phyloP scores from a whole-genome alignment of 2,329 filamentous ascomycete genomes.

The Dryadomyces quercus-mongolicae region DNA sequence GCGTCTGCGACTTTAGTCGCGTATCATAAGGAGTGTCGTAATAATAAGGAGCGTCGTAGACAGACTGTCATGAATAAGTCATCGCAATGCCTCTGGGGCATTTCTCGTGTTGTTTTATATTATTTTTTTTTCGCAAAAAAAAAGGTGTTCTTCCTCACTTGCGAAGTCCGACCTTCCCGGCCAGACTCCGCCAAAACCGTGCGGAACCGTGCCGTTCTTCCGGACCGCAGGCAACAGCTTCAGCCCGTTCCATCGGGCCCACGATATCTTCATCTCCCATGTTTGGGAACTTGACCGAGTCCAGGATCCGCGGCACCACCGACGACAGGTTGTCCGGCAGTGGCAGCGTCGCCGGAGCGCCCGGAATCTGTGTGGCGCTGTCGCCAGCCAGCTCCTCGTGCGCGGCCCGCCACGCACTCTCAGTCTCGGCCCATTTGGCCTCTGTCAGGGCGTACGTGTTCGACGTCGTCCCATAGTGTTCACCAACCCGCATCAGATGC shows the following conservation, averaged over 20 bases:
- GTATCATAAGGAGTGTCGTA: not conserved
- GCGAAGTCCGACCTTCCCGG: constrained; percentile 28
- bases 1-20: not conserved
- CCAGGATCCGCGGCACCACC: constrained; percentile 56
- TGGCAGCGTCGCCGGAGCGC: constrained; percentile 20
- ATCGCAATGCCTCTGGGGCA: not conserved
- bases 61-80: not conserved
- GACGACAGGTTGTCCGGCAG: constrained; percentile 44
- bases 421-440: constrained; percentile 76
- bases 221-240: constrained; percentile 7
- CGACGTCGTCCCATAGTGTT: constrained; percentile 83
- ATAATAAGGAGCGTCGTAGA: not conserved
- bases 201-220: constrained; percentile 27
- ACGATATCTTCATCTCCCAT: constrained; percentile 88
- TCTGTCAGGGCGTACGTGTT: constrained; percentile 79
- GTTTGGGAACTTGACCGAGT: constrained; percentile 75
- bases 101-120: not conserved
- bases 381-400: constrained; percentile 53
- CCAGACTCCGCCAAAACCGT: constrained; percentile 34
- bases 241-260: constrained; percentile 68
- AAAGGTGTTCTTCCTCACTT: constrained; percentile 12
- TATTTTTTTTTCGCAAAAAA: not conserved
- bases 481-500: constrained; percentile 74
- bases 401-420: constrained; percentile 58
- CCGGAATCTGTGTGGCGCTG: constrained; percentile 10